Base-by-base conservation (phyloP, 108 stramenopile species). In the Nitzschia sp. region DNA sequence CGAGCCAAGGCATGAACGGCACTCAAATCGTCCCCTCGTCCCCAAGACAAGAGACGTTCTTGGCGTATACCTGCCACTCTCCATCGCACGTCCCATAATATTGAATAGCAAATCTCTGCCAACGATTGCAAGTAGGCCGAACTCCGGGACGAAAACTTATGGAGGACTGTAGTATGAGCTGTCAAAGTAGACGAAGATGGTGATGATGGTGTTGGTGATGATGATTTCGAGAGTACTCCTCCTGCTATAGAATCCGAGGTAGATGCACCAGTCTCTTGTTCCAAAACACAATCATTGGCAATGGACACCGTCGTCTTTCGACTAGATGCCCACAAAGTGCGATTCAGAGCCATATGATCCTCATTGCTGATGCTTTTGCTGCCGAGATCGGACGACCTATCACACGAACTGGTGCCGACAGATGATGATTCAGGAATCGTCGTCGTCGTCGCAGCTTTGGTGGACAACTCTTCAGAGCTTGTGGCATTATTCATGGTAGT, bases 51-150 rank as follows among this genome's bases (percentile, higher is more conserved):
- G 8, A 94, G 61, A n/a, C 64, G 62, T 27, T 65, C 15, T 0
- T 53, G 53, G n/a, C 35, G 41, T 2, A 45, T 2, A 1, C 66
- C 67, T 4, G 30, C 55, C 8, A 47, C 54, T 52, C 74, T 25
- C 58, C 73, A 71, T 52, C 90, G 80, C 6, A 57, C 79, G 67
- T 93, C 93, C 48, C 73, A 69, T 58, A 87, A 56, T 53, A 94
- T 78, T 8, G 80, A 50, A 36, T 78, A 53, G 53, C 87, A 89
- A 19, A 89, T 86, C 68, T 94, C 93, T 1, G 90, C 86, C 45
- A 94, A 53, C 66, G 81, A 84, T 66, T 91, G 92, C 1, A 93
- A 61, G 58, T 93, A 93, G 31, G 92, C 92, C 1, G 92, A 93
- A 19, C 32, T 36, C 33, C 66, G 29, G 17, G 26, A 48, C 2